Percentiles rank a stretch among this genome's conserved stretches.
Conservation (phyloP, 2,329 filamentous ascomycete genomes). For the Aspergillus terreus region DNA sequence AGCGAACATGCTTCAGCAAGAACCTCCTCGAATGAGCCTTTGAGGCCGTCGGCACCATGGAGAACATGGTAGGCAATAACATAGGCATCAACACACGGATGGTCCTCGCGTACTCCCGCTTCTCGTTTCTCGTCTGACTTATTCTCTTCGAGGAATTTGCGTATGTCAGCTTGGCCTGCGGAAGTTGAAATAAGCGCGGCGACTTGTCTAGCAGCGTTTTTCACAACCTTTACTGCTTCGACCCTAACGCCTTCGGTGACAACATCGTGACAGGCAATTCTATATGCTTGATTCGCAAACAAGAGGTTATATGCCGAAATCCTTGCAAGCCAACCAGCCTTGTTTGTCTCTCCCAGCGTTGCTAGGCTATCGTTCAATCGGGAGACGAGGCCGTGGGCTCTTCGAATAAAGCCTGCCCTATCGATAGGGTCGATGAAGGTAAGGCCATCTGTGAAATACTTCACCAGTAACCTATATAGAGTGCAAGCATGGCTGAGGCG, state of each 20-base stretch:
- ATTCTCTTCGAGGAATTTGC: slow-evolving; percentile 45
- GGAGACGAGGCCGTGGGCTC: slow-evolving; percentile 32
- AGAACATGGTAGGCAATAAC: slow-evolving; percentile 47
- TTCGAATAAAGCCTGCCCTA: slow-evolving; percentile 44
- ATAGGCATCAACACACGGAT: slow-evolving; percentile 43
- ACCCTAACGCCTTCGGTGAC: slow-evolving; percentile 19
- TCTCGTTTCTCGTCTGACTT: slow-evolving; percentile 41
- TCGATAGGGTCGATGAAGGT: slow-evolving; percentile 55
- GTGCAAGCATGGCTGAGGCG: slow-evolving; percentile 11
- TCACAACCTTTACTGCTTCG: slow-evolving; percentile 30
- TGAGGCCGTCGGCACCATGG: slow-evolving; percentile 23
- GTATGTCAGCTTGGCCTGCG: slow-evolving; percentile 34
- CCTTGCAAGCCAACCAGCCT: slow-evolving; percentile 17
- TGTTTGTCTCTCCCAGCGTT: slow-evolving; percentile 12
- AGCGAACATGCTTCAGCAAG: slow-evolving; percentile 33
- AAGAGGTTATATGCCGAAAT: slow-evolving; percentile 31
- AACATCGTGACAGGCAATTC: slow-evolving; percentile 34
- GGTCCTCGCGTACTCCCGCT: slow-evolving; percentile 45
- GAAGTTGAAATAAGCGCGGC: slow-evolving; percentile 30
- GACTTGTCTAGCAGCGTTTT: slow-evolving; percentile 32
- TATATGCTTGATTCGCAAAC: slow-evolving; percentile 37
- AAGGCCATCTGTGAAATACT: slow-evolving; percentile 48
- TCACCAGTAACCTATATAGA: slow-evolving; percentile 42
- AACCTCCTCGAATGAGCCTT: slow-evolving; percentile 42
- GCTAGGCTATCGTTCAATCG: slow-evolving; percentile 36